Evolutionary conservation across 2,329 filamentous ascomycete species (phyloP), one percentile per base, ranked within the genome.

Genomic region (Coniochaeta pulveracea): DNA sequence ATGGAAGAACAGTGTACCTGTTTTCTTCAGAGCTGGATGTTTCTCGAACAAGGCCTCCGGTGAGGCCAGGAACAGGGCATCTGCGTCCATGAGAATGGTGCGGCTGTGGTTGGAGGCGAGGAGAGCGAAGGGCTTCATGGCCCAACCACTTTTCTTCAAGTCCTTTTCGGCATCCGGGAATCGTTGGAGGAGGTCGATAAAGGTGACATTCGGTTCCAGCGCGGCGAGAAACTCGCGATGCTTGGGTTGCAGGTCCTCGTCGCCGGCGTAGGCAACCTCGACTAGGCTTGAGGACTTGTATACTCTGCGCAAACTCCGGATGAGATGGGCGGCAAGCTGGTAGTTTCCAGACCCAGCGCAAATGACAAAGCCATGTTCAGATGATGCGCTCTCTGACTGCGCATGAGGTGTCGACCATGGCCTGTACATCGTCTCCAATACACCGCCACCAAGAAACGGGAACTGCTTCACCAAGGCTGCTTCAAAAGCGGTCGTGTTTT

Each of bases 1-100:
- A 15, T 30, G 27, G 27, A 30, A 30, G 27, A 30, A 30, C 5
- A 30, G 27, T 7, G 27, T 30, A n/a, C 27, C 27, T 5, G 27
- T 30, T 15, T 19, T 17, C 15, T 10, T 19, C 10, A 30, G 17
- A 19, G 6, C 27, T 6, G 27, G 27, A 16, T 30, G 17, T n/a
- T 8, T 11, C 5, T 19, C 27, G 17, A 30, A 30, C 16, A 30
- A 10, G 4, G 27, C n/a, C 17, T 30, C 27, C 16, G 27, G 27
- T 11, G 16, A 19, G 4, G 16, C 10, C 6, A 30, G 27, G 17
- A 30, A 30, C 17, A 30, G 4, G 27, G 27, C 27, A 12, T 30
- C 27, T n/a, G 27, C 27, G 11, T 30, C 27, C 27, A 30, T 19
- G 4, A 30, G 17, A 4, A 30, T n/a, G 27, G 27, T 19, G 17